These are phyloP conservation scores for Exophiala lecanii-corni DNA, from an alignment of 2,329 filamentous ascomycete genomes.

Conservation along the genomic window DNA sequence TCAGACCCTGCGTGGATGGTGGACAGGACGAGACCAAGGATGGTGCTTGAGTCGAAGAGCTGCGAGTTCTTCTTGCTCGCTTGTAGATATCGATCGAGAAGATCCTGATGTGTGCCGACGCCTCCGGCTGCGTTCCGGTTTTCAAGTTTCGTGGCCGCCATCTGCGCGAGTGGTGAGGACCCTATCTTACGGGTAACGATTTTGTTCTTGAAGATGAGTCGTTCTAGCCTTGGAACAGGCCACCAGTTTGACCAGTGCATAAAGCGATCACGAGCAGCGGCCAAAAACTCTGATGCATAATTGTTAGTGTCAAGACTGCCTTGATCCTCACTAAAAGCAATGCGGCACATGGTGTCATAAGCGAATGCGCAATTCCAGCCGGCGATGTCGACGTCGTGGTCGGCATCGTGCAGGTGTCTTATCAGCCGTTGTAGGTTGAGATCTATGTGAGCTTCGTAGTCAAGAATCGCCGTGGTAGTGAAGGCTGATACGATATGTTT, in stretches of 20 bases:
- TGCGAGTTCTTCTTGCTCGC: constrained; percentile 53
- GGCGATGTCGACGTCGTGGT: constrained; percentile 6
- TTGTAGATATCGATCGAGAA: constrained; percentile 71
- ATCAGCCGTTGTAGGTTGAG: constrained; percentile 10
- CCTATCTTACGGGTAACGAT: constrained; percentile 1
- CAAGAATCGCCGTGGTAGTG: constrained; percentile 66
- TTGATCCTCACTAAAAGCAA: constrained; percentile 12
- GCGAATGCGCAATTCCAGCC: constrained; percentile 5
- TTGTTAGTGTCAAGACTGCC: constrained; percentile 1
- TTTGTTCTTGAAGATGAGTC: constrained; percentile 15
- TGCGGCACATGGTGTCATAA: constrained; percentile 14
- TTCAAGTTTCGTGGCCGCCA: constrained; percentile 7
- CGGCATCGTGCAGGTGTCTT: not conserved
- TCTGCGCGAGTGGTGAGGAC: constrained; percentile 5
- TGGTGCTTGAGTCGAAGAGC: constrained; percentile 5
- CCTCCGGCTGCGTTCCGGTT: constrained; percentile 4
- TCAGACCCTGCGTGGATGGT: constrained; percentile 19
- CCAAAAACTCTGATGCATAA: not conserved
- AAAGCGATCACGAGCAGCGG: constrained; percentile 3
- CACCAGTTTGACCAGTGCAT: constrained; percentile 8
- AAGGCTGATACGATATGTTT: constrained; percentile 68
- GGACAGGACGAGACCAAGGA: constrained; percentile 15
- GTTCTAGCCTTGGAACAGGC: constrained; percentile 6
- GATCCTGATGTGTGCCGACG: constrained; percentile 46
- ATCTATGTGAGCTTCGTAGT: constrained; percentile 79